Conservation (phyloP, 352 stramenopile genomes). For the Pythium periplocum region DNA sequence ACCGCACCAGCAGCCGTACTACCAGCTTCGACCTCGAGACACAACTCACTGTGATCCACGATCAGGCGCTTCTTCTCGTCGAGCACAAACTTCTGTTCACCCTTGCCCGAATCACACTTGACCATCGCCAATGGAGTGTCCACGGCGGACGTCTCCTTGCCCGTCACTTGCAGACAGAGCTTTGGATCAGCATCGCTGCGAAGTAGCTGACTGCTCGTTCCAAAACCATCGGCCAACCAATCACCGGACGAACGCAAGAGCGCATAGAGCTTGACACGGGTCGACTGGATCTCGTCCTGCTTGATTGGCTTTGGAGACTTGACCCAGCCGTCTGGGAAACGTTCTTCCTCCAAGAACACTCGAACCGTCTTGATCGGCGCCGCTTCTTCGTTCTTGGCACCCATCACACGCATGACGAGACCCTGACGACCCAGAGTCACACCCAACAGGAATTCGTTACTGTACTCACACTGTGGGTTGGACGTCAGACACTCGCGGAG, state of each 20-base stretch:
- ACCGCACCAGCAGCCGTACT: neutral
- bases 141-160: neutral
- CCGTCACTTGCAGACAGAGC: conserved; percentile 1
- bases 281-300: neutral
- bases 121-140: neutral
- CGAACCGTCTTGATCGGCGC: conserved; percentile 12
- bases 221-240: conserved; percentile 5
- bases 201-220: neutral
- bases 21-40: neutral
- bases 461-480: conserved; percentile 3
- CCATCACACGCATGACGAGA: conserved; percentile 7
- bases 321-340: conserved; percentile 16
- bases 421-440: conserved; percentile 2
- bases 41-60: conserved; percentile 1
- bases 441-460: neutral
- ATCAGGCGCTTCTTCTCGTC: conserved; percentile 1
- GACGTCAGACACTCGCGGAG: conserved; percentile 1
- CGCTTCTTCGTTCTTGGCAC: conserved; percentile 1
- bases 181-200: conserved; percentile 3
- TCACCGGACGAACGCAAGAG: conserved; percentile 1
- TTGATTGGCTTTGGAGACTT: neutral
- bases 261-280: neutral
- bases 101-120: neutral
- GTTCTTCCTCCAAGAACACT: conserved; percentile 32
- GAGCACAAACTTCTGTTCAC: neutral